phyloP scores from a whole-genome alignment of 2,329 filamentous ascomycete species.

The Boeremia exigua region DNA sequence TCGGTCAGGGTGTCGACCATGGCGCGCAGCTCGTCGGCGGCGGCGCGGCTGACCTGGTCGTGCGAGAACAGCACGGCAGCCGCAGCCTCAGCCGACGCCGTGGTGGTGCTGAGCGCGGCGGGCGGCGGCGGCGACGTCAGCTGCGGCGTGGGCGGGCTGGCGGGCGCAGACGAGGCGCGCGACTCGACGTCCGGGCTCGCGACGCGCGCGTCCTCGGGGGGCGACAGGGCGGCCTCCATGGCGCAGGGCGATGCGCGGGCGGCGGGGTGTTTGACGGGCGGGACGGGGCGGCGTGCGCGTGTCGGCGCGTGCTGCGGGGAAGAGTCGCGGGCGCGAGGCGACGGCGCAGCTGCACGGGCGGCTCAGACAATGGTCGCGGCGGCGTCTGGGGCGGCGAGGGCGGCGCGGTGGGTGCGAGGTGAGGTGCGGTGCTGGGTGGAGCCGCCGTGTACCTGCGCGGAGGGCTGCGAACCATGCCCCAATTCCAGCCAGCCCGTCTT shows the following conservation, averaged over 20 bases:
- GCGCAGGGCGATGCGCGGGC: too few relatives aligned
- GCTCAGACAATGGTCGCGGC: background rate
- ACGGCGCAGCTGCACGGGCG: slow-evolving; percentile 9
- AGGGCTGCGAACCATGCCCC: slow-evolving; percentile 3
- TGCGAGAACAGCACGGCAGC: slow-evolving; percentile 53
- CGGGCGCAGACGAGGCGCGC: slow-evolving; percentile 27
- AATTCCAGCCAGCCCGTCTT: too few relatives aligned
- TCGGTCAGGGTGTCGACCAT: slow-evolving; percentile 61
- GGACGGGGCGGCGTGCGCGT: background rate
- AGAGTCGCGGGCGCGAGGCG: slow-evolving; percentile 13
- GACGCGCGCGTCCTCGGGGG: too few relatives aligned
- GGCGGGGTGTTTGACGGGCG: too few relatives aligned
- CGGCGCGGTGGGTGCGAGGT: background rate
- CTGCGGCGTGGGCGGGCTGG: slow-evolving; percentile 57
- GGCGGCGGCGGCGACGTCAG: slow-evolving; percentile 59
- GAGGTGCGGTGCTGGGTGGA: background rate
- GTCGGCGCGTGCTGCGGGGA: slow-evolving; percentile 6
- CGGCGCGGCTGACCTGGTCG: slow-evolving; percentile 60
- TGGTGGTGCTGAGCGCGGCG: slow-evolving; percentile 36
- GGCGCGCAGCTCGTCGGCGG: slow-evolving; percentile 58
- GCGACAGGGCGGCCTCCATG: too few relatives aligned
- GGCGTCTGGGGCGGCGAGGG: slow-evolving; percentile 2
- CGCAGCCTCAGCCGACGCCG: slow-evolving; percentile 38
- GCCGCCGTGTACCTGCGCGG: too few relatives aligned
- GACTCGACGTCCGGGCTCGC: background rate